phyloP scores from a whole-genome alignment of 768 basidiomycete genomes.

The Leucocoprinus leucothites region DNA sequence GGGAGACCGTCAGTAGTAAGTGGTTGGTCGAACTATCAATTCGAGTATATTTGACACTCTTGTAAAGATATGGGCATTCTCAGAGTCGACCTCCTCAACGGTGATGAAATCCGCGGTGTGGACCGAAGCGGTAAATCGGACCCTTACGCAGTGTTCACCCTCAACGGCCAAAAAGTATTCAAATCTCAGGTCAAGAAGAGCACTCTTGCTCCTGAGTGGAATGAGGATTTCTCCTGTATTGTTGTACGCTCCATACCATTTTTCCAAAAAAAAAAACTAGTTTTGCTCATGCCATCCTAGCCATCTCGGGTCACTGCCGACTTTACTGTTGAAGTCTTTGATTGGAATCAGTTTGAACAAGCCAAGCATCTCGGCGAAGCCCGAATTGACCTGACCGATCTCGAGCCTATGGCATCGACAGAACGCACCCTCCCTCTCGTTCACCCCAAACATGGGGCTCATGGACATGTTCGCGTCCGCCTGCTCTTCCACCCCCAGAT shows the following conservation, averaged over 20 bases:
- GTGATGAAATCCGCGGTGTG: conserved; percentile 74
- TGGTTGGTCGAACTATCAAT: conserved; percentile 4
- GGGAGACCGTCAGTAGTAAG: conserved; percentile 93
- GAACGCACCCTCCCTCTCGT: conserved; percentile 57
- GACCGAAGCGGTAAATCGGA: conserved; percentile 93
- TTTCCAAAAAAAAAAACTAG: no score
- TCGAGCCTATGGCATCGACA: conserved; percentile 75
- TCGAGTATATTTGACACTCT: no score
- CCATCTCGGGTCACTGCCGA: conserved; percentile 79
- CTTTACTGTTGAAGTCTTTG: conserved; percentile 79
- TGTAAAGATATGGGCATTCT: conserved; percentile 81
- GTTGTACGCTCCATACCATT: conserved; percentile 52
- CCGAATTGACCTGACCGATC: conserved; percentile 58
- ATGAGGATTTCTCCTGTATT: conserved; percentile 61
- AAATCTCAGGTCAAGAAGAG: conserved; percentile 94
- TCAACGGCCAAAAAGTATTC: conserved; percentile 79
- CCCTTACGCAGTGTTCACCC: conserved; percentile 76
- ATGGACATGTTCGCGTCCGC: conserved; percentile 69
- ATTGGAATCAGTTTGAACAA: conserved; percentile 91
- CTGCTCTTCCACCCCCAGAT: conserved; percentile 89
- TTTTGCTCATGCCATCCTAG: conserved; percentile 28
- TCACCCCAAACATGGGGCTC: conserved; percentile 66
- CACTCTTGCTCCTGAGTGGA: conserved; percentile 82
- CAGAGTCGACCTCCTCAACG: conserved; percentile 76
- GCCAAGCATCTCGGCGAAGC: conserved; percentile 79